Conservation (phyloP, 2,329 filamentous ascomycete species). For the Phyllosticta ampelicida region DNA sequence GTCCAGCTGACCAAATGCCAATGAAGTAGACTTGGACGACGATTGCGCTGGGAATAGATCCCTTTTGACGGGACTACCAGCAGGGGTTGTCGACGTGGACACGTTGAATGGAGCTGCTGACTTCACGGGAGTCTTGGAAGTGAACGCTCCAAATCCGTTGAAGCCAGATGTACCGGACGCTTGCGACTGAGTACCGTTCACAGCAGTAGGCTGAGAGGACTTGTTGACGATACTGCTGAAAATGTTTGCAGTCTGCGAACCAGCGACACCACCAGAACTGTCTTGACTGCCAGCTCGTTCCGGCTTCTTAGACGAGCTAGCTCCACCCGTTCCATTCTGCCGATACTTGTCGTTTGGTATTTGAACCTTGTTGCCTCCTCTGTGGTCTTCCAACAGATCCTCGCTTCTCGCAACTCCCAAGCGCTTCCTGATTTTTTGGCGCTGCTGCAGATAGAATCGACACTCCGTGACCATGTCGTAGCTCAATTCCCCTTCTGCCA, state of each 20-base stretch:
- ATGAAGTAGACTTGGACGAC: background rate
- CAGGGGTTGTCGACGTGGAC: constrained; percentile 5
- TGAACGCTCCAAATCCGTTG: background rate
- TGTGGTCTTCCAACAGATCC: background rate
- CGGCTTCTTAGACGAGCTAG: constrained; percentile 4
- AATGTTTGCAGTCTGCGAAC: constrained; percentile 7
- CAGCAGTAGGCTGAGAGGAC: constrained; percentile 1
- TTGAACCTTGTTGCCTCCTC: no score
- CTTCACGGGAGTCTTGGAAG: constrained; percentile 1
- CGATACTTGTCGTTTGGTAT: background rate
- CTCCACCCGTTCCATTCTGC: background rate
- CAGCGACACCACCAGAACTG: background rate
- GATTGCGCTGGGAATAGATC: constrained; percentile 1
- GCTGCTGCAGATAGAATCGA: background rate
- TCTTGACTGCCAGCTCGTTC: background rate
- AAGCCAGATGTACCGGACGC: background rate
- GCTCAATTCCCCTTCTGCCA: background rate
- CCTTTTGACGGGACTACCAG: constrained; percentile 3
- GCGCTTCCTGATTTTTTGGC: background rate
- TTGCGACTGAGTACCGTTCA: background rate
- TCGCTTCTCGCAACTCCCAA: background rate
- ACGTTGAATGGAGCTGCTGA: background rate
- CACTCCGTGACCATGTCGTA: background rate
- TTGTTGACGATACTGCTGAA: constrained; percentile 9
- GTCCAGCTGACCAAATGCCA: constrained; percentile 1